Evolutionary conservation across 2,329 filamentous ascomycete species (phyloP), one percentile per base, ranked within the genome.

Genomic region (Elsinoe perseae): DNA sequence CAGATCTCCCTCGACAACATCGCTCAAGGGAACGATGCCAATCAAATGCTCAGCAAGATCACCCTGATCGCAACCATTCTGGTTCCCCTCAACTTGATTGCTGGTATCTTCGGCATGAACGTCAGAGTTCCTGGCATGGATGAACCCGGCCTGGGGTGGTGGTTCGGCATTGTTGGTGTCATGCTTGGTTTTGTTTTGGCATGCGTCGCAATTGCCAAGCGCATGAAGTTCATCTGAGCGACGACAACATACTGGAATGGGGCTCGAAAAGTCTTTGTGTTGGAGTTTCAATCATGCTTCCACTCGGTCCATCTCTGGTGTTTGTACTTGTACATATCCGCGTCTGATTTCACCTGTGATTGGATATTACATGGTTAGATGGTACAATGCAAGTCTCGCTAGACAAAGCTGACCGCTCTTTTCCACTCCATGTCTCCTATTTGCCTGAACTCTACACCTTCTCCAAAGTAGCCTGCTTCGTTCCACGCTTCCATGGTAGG

Each of bases 1-100:
- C 93, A 96, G 68, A 82, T 97, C 60, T 92, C 87, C 36, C 91
- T 97, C 64, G 89, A 95, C 70, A 92, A 88, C 71, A 88, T 95
- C 65, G 83, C 86, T 1, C 85, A 95, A 69, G 91, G 91, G 23
- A 95, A 91, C 58, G 80, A 84, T 62, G 90, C 89, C 56, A 97
- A 97, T 74, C 82, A 86, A 62, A 86, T 92, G 5, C 81, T 98
- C 10, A 91, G 89, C 74, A 95, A 96, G 75, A 93, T 98, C 64
- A 98, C 93, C 0, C 82, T 97, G 58, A 78, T 97, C 61, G 93
- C 90, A 0, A 95, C 92, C 2, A 88, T 98, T 62, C 81, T 98
- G n/a, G 91, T 98, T 58, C 93, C 93, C 2, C 82, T 98, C 62
- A 98, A 97, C 69, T 76, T 98, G 61, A 84, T 97, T 60, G 95